Evolutionary conservation across 176 grass and related monocot species (phyloP).

Genomic region (Saccharum officinarum): DNA sequence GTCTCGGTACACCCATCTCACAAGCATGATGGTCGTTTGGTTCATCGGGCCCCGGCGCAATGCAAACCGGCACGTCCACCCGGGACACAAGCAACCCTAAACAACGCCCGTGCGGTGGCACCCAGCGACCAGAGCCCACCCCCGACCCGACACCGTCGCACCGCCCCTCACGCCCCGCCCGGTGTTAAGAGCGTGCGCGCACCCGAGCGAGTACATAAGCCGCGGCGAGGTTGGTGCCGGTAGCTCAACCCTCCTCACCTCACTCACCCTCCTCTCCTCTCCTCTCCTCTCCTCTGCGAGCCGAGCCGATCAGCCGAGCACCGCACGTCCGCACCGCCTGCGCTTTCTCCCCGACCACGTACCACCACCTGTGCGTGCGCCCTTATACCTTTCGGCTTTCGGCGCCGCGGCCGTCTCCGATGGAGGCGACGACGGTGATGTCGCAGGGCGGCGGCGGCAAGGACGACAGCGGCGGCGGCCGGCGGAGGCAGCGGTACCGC

Average conservation of each 20-base stretch:
- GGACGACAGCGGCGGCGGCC: background rate
- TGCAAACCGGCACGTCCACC: constrained; percentile 17
- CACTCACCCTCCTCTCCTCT: background rate
- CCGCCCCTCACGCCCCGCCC: background rate
- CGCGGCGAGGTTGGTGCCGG: constrained; percentile 46
- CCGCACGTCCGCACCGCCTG: no score
- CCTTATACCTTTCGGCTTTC: background rate
- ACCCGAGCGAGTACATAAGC: constrained; percentile 6
- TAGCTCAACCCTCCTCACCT: constrained; percentile 67
- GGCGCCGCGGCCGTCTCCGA: constrained; percentile 18
- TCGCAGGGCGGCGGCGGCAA: background rate
- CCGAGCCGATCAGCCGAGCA: background rate
- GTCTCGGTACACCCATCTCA: constrained; percentile 6
- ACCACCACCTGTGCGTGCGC: background rate
- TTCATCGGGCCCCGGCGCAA: background rate
- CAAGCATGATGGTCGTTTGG: constrained; percentile 45
- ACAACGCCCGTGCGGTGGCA: constrained; percentile 35
- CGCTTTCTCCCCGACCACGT: background rate
- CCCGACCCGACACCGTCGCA: constrained; percentile 3
- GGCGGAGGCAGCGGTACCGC: constrained; percentile 49
- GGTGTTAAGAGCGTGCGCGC: constrained; percentile 17
- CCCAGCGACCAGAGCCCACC: background rate
- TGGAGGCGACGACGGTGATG: constrained; percentile 45
- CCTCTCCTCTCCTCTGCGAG: constrained; percentile 10
- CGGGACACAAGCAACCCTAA: constrained; percentile 29